These are phyloP conservation scores for Chytriomyces confervae DNA, from an alignment of 192 early-diverging fungal species.

Conservation along the genomic window DNA sequence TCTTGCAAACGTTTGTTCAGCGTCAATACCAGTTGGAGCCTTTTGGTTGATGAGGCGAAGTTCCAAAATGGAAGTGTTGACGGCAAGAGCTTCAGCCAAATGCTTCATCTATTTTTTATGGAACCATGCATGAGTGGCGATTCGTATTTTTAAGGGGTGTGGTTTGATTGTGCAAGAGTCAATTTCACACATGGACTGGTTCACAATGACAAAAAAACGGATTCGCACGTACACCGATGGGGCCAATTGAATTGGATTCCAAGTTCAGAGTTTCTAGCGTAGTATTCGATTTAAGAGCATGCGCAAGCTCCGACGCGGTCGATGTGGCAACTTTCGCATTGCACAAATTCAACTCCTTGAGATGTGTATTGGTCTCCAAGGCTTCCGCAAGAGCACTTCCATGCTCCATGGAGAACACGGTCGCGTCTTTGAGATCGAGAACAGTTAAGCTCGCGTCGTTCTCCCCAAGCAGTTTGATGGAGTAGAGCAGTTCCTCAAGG, in stretches of 20 bases:
- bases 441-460: slow-evolving; percentile 48
- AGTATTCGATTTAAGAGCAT: slow-evolving; percentile 43
- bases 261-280: slow-evolving; percentile 50
- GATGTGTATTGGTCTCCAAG: slow-evolving; percentile 47
- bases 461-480: slow-evolving; percentile 43
- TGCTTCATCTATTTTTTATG: slow-evolving; percentile 46
- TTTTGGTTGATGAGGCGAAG: slow-evolving; percentile 51
- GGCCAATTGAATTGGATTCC: slow-evolving; percentile 52
- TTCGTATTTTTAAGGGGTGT: neutral
- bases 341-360: slow-evolving; percentile 46
- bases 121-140: neutral
- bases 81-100: slow-evolving; percentile 47
- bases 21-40: slow-evolving; percentile 53
- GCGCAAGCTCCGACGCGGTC: slow-evolving; percentile 47
- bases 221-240: slow-evolving; percentile 40
- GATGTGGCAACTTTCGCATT: slow-evolving; percentile 40
- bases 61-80: slow-evolving; percentile 48
- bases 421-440: slow-evolving; percentile 57
- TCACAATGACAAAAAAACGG: neutral
- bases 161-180: neutral
- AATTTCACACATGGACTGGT: neutral
- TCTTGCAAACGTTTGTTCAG: slow-evolving; percentile 53
- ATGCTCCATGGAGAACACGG: slow-evolving; percentile 44
- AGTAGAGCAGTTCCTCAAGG: slow-evolving; percentile 54
- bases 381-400: slow-evolving; percentile 46